Evolutionary conservation across 768 basidiomycete genomes (phyloP).

Genomic region (Botryobasidium botryosum): DNA sequence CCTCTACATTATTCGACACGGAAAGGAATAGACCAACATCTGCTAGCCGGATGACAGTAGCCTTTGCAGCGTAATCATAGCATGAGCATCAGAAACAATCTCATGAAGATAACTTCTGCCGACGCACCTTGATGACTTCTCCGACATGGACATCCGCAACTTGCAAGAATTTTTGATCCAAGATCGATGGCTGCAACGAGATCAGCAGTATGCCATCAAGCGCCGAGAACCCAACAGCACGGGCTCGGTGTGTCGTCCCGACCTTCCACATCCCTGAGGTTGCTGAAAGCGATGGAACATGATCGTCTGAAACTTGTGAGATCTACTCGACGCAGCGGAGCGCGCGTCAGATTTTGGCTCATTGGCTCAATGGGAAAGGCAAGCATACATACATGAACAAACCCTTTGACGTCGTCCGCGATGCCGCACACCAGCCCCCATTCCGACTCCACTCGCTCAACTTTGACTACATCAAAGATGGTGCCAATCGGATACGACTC

Average conservation of each 20-base stretch:
- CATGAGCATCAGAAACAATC: neutral
- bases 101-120: neutral
- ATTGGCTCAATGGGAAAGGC: constrained; percentile 8
- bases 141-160: constrained; percentile 72
- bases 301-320: constrained; percentile 84
- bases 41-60: constrained; percentile 66
- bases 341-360: neutral
- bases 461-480: constrained; percentile 52
- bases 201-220: constrained; percentile 82
- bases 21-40: constrained; percentile 72
- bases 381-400: constrained; percentile 59
- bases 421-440: constrained; percentile 65
- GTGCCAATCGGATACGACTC: constrained; percentile 59
- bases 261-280: constrained; percentile 66
- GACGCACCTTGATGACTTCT: constrained; percentile 55
- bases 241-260: constrained; percentile 63
- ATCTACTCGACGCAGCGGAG: constrained; percentile 35
- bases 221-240: constrained; percentile 70
- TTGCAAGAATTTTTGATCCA: constrained; percentile 76
- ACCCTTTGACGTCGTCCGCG: constrained; percentile 48
- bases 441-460: constrained; percentile 59
- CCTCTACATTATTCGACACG: constrained; percentile 75
- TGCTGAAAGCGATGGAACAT: constrained; percentile 54
- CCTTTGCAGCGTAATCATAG: constrained; percentile 16
- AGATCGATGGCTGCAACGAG: constrained; percentile 64